phyloP scores from a whole-genome alignment of 2,329 filamentous ascomycete genomes.

The Aspergillus sojae region DNA sequence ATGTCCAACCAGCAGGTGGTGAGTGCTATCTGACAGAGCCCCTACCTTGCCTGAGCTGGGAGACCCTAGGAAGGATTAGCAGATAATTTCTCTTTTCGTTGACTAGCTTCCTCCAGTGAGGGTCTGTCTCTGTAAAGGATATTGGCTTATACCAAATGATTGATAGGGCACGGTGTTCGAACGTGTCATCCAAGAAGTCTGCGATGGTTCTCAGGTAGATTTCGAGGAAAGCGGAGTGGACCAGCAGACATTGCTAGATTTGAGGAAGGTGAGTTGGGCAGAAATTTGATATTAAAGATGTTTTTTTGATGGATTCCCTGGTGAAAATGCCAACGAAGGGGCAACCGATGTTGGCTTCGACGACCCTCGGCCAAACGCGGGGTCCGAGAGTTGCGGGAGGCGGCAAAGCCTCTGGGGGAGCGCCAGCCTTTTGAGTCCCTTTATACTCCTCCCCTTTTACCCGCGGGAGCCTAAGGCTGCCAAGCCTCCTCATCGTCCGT shows the following conservation, averaged over 20 bases:
- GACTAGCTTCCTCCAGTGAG: constrained; percentile 4
- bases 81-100: constrained; percentile 21
- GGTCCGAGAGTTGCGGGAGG: constrained; percentile 39
- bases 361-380: constrained; percentile 30
- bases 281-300: neutral
- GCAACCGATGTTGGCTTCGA: constrained; percentile 27
- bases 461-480: constrained; percentile 27
- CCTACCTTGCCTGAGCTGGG: constrained; percentile 21
- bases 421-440: constrained; percentile 41
- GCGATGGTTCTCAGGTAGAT: constrained; percentile 87
- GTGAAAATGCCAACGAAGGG: neutral
- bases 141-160: constrained; percentile 32
- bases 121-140: constrained; percentile 12
- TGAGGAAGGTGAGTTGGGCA: constrained; percentile 75
- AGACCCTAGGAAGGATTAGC: neutral
- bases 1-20: constrained; percentile 55
- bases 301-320: neutral
- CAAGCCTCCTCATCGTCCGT: constrained; percentile 18
- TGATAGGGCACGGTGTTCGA: constrained; percentile 75
- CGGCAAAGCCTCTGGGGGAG: constrained; percentile 36
- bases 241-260: constrained; percentile 79
- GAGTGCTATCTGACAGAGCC: constrained; percentile 37
- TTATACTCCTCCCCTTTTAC: constrained; percentile 43
- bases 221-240: constrained; percentile 97
- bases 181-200: constrained; percentile 90